phyloP scores from a whole-genome alignment of 2,329 filamentous ascomycete species.

The Dactylonectria estremocensis region DNA sequence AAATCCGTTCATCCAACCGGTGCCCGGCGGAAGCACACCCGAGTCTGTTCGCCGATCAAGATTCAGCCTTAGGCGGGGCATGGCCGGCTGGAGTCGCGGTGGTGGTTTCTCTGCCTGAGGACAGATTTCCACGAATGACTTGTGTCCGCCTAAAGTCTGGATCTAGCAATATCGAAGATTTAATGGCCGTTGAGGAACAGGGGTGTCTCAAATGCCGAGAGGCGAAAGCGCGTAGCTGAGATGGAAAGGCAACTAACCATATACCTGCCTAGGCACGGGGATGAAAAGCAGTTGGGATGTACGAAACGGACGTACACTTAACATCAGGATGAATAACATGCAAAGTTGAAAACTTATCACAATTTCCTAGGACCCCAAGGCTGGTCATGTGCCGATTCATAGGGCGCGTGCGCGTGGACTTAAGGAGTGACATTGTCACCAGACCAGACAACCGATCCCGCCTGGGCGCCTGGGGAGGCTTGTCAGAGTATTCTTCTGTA shows the following conservation, averaged over 20 bases:
- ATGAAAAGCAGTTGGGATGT: not conserved
- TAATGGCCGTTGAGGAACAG: not conserved
- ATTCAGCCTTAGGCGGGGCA: not conserved
- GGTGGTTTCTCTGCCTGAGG: not conserved
- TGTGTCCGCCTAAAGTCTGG: not conserved
- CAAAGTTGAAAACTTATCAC: not conserved
- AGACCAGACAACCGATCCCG: too few relatives aligned
- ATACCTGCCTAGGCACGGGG: not conserved
- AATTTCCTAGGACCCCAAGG: not conserved
- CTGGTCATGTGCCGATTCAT: not conserved
- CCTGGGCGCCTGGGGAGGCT: too few relatives aligned
- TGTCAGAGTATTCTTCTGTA: too few relatives aligned
- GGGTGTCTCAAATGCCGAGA: not conserved
- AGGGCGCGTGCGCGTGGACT: not conserved
- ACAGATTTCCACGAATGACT: not conserved
- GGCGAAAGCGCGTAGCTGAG: constrained; percentile 1
- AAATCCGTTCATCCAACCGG: too few relatives aligned
- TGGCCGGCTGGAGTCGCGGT: not conserved
- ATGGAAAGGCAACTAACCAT: constrained; percentile 7
- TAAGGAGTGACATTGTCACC: not conserved
- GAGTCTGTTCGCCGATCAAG: not conserved
- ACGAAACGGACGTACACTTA: not conserved
- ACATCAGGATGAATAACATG: not conserved
- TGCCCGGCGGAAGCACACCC: not conserved
- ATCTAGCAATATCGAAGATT: not conserved